Evolutionary conservation across 2,329 filamentous ascomycete genomes (phyloP).

Genomic region (Cladosporium sp.): DNA sequence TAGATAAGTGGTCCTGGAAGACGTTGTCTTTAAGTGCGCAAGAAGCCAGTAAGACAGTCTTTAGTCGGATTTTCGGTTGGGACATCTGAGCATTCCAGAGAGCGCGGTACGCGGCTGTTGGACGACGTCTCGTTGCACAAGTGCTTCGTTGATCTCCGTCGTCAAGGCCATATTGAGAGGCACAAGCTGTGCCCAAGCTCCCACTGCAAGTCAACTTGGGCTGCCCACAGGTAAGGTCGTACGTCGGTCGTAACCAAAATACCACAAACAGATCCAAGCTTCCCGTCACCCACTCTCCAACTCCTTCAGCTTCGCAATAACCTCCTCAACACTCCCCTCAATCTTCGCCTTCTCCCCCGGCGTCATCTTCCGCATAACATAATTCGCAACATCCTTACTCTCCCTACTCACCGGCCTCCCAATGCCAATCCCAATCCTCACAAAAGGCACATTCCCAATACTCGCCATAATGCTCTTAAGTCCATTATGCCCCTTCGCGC

Average conservation of each 20-base stretch:
- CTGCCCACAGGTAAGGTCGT: not conserved
- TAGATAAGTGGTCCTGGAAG: not conserved
- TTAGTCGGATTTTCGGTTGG: not conserved
- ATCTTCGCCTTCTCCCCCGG: slow-evolving; percentile 46
- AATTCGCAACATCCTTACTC: slow-evolving; percentile 66
- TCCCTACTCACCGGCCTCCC: slow-evolving; percentile 75
- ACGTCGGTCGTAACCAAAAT: not conserved
- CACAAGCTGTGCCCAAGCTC: not conserved
- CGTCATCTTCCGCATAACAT: slow-evolving; percentile 73
- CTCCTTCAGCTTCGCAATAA: slow-evolving; percentile 41
- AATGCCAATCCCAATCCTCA: slow-evolving; percentile 74
- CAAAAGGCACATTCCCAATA: slow-evolving; percentile 74
- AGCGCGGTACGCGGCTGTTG: not conserved
- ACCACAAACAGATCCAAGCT: not conserved
- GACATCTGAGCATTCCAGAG: not conserved
- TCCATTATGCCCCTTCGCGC: slow-evolving; percentile 48
- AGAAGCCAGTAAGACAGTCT: not conserved
- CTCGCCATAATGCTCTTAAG: slow-evolving; percentile 65
- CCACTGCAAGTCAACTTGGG: not conserved
- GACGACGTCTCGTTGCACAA: not conserved
- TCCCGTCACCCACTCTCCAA: slow-evolving; percentile 27
- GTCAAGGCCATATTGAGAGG: not conserved
- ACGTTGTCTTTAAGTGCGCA: not conserved
- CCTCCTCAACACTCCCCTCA: slow-evolving; percentile 33
- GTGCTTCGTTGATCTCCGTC: not conserved